phyloP scores from a whole-genome alignment of 2,329 filamentous ascomycete species.

The Phaeosphaeria sp. region DNA sequence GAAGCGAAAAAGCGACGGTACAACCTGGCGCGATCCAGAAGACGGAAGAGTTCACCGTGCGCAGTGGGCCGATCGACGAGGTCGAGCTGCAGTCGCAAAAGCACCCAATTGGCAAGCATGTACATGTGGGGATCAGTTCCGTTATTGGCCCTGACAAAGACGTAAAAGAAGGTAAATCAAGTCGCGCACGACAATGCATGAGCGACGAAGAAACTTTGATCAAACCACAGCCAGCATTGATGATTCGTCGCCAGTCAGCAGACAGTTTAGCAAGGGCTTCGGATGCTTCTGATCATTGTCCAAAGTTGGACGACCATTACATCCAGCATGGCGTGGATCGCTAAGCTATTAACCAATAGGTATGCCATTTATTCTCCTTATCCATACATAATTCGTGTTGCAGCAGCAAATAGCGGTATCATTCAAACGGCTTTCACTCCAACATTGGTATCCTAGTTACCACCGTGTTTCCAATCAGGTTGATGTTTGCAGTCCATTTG shows the following conservation, averaged over 20 bases:
- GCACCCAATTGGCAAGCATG: neutral
- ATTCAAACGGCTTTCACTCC: neutral
- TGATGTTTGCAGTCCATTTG: neutral
- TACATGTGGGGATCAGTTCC: neutral
- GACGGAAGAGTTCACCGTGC: slow-evolving; percentile 14
- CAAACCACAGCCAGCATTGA: neutral
- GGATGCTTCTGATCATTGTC: neutral
- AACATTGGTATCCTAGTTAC: neutral
- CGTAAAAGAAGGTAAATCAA: neutral
- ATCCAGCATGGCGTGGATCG: neutral
- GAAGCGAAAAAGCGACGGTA: slow-evolving; percentile 1
- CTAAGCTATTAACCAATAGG: neutral
- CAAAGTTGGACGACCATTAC: neutral
- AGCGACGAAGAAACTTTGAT: slow-evolving; percentile 2
- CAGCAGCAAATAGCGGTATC: neutral
- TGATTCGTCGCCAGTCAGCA: neutral
- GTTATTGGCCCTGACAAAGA: neutral
- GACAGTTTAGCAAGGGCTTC: neutral
- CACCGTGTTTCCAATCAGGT: neutral
- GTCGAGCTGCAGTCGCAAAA: slow-evolving; percentile 1
- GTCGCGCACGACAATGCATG: neutral
- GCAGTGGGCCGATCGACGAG: slow-evolving; percentile 1
- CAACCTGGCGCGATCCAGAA: slow-evolving; percentile 6
- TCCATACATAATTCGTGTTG: neutral
- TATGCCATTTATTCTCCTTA: neutral